Evolutionary conservation across 495 filamentous ascomycete species (phyloP), one percentile per base, ranked within the genome.

Genomic region (Glutinoglossum americanum): DNA sequence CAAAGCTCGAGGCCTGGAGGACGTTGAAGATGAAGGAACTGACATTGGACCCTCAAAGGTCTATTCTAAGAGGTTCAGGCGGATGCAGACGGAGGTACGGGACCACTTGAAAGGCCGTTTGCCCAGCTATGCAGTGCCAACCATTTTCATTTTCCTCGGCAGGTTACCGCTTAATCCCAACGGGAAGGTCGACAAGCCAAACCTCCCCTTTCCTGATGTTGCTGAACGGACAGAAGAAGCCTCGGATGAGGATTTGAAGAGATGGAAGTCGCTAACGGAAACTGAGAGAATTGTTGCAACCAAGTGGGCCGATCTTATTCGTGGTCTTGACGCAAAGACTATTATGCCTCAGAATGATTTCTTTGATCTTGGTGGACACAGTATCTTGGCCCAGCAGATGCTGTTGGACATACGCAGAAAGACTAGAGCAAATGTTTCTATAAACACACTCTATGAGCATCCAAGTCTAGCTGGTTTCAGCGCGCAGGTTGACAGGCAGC

Each of bases 91-190:
- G 37, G 82, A 93, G 65, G 75, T 84, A n/a, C 76, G 82, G 60
- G 76, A 86, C 30, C 77, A 84, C 60, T 70, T 97, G 45, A 83
- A 82, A 62, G 79, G 73, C 57, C 84, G 87, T 57, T 71, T 97
- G 9, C 84, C 92, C 9, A 64, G 71, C 1, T 89, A 97, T 63
- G 85, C 89, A 0, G 82, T 97, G 0, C 92, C 92, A 0, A 78
- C 76, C 0, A 75, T 90, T 35, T 77, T 89, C 60, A 85, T 98
- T 30, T 80, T 85, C 1, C 78, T 98, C 25, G 75, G 76, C 54
- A 81, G 82, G 44, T 76, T 96, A 56, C 90, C 90, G 0, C 72
- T 97, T 28, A 96, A 94, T 69, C 90, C 90, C 15, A 96, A 96
- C 62, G 89, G 89, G 60, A 97, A 95, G 72, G 80, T 94, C 49